These are phyloP conservation scores for Gamarada debralockiae DNA, from an alignment of 495 filamentous ascomycete genomes.

Conservation along the genomic window DNA sequence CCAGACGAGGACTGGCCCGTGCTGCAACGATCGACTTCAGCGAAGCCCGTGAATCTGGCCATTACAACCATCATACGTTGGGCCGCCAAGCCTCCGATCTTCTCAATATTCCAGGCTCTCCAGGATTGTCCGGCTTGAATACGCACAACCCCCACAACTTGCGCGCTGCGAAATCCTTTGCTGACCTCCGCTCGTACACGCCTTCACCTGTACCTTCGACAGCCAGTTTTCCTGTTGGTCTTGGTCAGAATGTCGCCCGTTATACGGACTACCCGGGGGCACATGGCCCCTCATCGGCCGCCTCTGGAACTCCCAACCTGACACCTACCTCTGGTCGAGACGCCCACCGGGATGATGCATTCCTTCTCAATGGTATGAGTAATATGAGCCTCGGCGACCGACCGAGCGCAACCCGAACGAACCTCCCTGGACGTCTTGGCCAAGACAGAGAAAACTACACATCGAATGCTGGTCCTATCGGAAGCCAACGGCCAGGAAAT, in stretches of 20 bases:
- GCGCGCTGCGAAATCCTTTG: conserved; percentile 95
- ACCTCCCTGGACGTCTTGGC: conserved; percentile 31
- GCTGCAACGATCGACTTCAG: conserved; percentile 98
- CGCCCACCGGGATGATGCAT: conserved; percentile 45
- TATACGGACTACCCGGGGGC: conserved; percentile 43
- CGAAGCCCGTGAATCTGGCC: conserved; percentile 70
- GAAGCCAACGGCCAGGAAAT: conserved; percentile 75
- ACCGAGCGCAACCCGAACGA: conserved; percentile 61
- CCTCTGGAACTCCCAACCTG: conserved; percentile 65
- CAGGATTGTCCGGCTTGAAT: conserved; percentile 47
- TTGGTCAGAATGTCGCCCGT: conserved; percentile 61
- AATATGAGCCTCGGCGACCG: conserved; percentile 47
- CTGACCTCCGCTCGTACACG: conserved; percentile 90
- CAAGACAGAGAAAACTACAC: conserved; percentile 35
- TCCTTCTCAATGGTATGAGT: conserved; percentile 45
- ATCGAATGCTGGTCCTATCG: conserved; percentile 65
- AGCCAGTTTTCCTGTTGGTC: conserved; percentile 75
- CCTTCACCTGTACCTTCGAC: conserved; percentile 90
- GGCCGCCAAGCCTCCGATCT: conserved; percentile 73
- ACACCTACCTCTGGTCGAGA: conserved; percentile 71
- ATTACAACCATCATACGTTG: conserved; percentile 64
- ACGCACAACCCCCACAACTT: conserved; percentile 60
- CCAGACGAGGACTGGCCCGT: conserved; percentile 78
- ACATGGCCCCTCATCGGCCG: conserved; percentile 35
- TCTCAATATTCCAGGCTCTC: conserved; percentile 80